Conservation (phyloP, 352 stramenopile genomes). For the Phytophthora fragariae region DNA sequence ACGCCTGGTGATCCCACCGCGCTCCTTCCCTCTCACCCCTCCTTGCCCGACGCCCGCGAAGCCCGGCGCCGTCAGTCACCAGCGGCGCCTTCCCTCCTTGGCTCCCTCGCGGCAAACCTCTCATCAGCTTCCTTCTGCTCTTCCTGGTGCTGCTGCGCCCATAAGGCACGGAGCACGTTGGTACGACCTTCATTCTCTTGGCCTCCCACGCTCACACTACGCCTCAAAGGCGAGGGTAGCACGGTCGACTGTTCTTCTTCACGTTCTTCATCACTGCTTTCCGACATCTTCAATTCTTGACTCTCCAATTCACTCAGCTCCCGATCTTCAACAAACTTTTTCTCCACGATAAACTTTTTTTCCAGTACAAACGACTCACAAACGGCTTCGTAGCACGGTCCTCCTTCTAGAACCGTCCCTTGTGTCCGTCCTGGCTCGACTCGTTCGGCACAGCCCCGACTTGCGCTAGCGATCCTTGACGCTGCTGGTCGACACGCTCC, state of each 20-base stretch:
- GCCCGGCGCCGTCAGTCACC: too few relatives aligned
- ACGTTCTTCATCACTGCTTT: too few relatives aligned
- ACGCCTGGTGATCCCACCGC: too few relatives aligned
- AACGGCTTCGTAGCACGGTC: not conserved
- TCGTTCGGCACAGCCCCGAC: not conserved
- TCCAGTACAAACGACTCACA: not conserved
- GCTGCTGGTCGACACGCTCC: slow-evolving; percentile 4
- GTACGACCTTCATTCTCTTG: too few relatives aligned
- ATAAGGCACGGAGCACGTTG: too few relatives aligned
- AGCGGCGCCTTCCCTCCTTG: too few relatives aligned
- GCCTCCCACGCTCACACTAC: too few relatives aligned
- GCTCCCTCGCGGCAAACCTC: not conserved
- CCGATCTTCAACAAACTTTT: not conserved
- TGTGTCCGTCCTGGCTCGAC: not conserved
- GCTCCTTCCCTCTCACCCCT: too few relatives aligned
- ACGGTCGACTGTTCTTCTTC: not conserved
- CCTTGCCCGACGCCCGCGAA: too few relatives aligned
- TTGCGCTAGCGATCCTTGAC: not conserved
- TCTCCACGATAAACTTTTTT: not conserved
- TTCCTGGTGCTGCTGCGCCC: not conserved
- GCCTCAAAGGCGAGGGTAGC: too few relatives aligned
- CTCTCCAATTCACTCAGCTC: too few relatives aligned
- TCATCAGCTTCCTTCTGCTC: not conserved
- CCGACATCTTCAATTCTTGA: too few relatives aligned
- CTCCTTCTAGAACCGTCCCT: not conserved